phyloP scores from a whole-genome alignment of 2,329 filamentous ascomycete genomes.

The Plenodomus biglobosus region DNA sequence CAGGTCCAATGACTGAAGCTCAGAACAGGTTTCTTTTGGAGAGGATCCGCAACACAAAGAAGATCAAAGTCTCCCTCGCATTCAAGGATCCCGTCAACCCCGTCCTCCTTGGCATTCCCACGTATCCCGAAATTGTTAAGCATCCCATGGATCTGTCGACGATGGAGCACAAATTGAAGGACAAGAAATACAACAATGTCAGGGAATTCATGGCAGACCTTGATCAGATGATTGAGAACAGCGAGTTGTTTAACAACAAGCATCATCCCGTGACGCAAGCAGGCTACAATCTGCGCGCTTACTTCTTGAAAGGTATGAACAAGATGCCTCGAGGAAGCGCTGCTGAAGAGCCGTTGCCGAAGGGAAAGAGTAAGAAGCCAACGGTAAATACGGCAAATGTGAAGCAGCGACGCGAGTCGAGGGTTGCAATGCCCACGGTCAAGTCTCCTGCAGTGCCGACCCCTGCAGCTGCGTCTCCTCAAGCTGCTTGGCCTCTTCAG shows the following conservation, averaged over 20 bases:
- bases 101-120: slow-evolving; percentile 73
- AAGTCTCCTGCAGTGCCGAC: slow-evolving; percentile 48
- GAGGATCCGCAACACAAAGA: slow-evolving; percentile 74
- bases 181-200: slow-evolving; percentile 67
- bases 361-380: slow-evolving; percentile 54
- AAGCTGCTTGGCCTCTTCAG: slow-evolving; percentile 69
- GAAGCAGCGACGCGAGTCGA: slow-evolving; percentile 53
- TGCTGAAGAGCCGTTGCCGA: slow-evolving; percentile 57
- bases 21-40: slow-evolving; percentile 66
- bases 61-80: slow-evolving; percentile 75
- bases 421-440: slow-evolving; percentile 42
- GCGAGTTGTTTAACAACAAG: slow-evolving; percentile 77
- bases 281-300: slow-evolving; percentile 62
- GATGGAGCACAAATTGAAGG: slow-evolving; percentile 78
- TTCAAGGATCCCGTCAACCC: slow-evolving; percentile 79
- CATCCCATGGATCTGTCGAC: slow-evolving; percentile 82
- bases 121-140: slow-evolving; percentile 70
- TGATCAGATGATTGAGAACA: slow-evolving; percentile 76
- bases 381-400: slow-evolving; percentile 27
- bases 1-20: slow-evolving; percentile 51
- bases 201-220: slow-evolving; percentile 75
- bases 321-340: slow-evolving; percentile 60
- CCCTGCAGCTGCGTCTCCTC: slow-evolving; percentile 48
- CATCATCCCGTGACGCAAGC: slow-evolving; percentile 71
- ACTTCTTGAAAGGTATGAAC: slow-evolving; percentile 62